phyloP scores from a whole-genome alignment of 208 protist genomes.

The Trypanosoma platydactyli region DNA sequence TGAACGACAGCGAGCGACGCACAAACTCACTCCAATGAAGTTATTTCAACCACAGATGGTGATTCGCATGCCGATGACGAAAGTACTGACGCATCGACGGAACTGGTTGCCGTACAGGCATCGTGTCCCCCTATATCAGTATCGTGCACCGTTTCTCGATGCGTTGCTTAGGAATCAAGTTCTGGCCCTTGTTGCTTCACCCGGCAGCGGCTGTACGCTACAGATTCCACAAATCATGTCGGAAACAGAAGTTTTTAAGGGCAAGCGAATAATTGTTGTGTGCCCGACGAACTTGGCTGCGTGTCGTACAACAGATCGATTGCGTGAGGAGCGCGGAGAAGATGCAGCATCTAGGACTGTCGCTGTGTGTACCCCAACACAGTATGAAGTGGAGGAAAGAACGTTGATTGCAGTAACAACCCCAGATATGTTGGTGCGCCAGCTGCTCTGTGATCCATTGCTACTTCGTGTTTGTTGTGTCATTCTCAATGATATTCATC shows the following conservation, averaged over 20 bases:
- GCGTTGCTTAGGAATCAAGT: slow-evolving; percentile 60
- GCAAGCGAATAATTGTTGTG: slow-evolving; percentile 68
- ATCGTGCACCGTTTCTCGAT: slow-evolving; percentile 67
- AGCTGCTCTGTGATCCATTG: slow-evolving; percentile 81
- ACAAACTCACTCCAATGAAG: slow-evolving; percentile 69
- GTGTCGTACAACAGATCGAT: slow-evolving; percentile 51
- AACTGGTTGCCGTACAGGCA: slow-evolving; percentile 89
- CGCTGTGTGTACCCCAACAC: slow-evolving; percentile 38
- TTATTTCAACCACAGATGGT: slow-evolving; percentile 48
- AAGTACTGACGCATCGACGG: slow-evolving; percentile 65
- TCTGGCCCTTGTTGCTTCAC: slow-evolving; percentile 56
- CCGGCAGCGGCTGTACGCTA: slow-evolving; percentile 65
- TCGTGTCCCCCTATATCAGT: slow-evolving; percentile 74
- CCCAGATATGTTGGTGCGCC: slow-evolving; percentile 75
- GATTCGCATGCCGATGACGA: slow-evolving; percentile 64
- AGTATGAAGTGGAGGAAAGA: slow-evolving; percentile 48
- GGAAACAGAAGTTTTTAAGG: slow-evolving; percentile 87
- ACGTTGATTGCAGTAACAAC: slow-evolving; percentile 78
- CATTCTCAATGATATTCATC: slow-evolving; percentile 81
- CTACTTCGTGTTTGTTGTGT: slow-evolving; percentile 72
- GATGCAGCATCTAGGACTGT: slow-evolving; percentile 50
- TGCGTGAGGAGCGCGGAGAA: slow-evolving; percentile 89
- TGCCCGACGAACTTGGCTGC: slow-evolving; percentile 61
- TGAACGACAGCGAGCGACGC: slow-evolving; percentile 24
- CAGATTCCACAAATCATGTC: slow-evolving; percentile 79